Base-by-base conservation (phyloP, 2,329 filamentous ascomycete species). In the Eutypa lata region DNA sequence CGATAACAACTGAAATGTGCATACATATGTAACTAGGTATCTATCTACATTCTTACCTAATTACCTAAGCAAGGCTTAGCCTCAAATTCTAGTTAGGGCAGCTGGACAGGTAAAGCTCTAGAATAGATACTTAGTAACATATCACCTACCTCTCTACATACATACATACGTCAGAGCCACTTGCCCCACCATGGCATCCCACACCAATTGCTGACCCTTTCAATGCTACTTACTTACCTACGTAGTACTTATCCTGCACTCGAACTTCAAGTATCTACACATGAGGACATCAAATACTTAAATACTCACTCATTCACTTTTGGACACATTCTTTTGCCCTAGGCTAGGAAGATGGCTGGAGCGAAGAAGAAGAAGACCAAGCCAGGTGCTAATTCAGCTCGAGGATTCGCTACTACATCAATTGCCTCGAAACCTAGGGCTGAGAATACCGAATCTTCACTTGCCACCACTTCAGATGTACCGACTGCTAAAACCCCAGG, bases 391-490 rank as follows among this genome's bases (percentile, higher is more conserved):
- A 97, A 97, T 71, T 90, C 92, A 54, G 91, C 91, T 38, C 82
- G 94, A 70, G 94, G 92, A 18, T 96, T 97, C 74, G 91, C 93
- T 59, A 99, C 94, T 5, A 95, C 90, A 13, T 97, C 93, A 1
- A 82, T 96, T 54, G 90, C 91, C 43, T 95, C 91, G 22, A 96
- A 92, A 63, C 80, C 85, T 8, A 81, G 90, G 68, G 77, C 82
- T 45, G 91, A 93, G 49, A 54, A 60, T 24, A 6, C 57, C 54
- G 51, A 65, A 57, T 71, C 53, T 67, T 72, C 52, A 49, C 53
- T 49, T 28, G 42, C 57, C 40, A 57, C 54, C 22, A 7, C 21
- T 11, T 21, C 59, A 38, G 66, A 69, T 22, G 71, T 72, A 37
- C 54, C 57, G 11, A 26, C 54, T 51, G 55, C 59, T 53, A 38